Conservation (phyloP, 345 rosid species). For the Acer saccharum region DNA sequence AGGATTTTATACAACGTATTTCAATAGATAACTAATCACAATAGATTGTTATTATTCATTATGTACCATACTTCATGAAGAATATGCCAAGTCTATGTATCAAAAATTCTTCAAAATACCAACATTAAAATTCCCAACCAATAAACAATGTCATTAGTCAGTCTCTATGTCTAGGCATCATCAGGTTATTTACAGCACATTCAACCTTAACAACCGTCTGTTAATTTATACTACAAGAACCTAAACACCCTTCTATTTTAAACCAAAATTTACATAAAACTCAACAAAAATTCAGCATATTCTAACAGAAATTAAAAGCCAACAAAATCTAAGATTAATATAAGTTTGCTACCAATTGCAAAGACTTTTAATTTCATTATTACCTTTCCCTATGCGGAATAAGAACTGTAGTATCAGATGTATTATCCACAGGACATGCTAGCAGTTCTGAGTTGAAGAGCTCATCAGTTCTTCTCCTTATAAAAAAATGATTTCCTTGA, state of each 20-base stretch:
- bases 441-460: conserved; percentile 82
- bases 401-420: conserved; percentile 59
- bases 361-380: background rate
- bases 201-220: too few species aligned
- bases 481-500: conserved; percentile 84
- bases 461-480: conserved; percentile 70
- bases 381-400: conserved; percentile 90
- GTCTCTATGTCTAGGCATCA: background rate
- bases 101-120: too few species aligned
- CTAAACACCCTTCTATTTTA: background rate
- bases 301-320: conserved; percentile 5
- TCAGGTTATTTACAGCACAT: background rate
- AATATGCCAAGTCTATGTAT: too few species aligned
- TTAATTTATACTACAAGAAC: background rate
- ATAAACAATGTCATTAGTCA: too few species aligned
- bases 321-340: background rate
- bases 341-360: background rate
- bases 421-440: conserved; percentile 66
- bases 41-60: too few species aligned
- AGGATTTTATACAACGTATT: too few species aligned
- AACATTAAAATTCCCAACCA: too few species aligned
- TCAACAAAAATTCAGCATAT: background rate
- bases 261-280: background rate
- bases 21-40: too few species aligned
- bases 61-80: too few species aligned